These are phyloP conservation scores for Solanum chiquidenum DNA, from an alignment of 257 asterid genomes.

Conservation along the genomic window DNA sequence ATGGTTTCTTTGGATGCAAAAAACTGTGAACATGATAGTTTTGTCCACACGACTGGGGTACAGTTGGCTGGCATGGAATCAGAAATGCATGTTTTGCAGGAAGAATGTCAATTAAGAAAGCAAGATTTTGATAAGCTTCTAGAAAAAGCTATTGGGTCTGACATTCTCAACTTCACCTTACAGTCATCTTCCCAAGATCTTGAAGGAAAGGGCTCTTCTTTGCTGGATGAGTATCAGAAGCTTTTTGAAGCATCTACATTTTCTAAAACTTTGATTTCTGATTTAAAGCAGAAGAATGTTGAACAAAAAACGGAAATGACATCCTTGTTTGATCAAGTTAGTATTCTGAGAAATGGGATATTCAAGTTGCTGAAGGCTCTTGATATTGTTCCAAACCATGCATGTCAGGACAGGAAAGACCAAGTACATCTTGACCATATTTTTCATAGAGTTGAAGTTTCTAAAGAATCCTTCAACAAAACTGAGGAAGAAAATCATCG, in stretches of 20 bases:
- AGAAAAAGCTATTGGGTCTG: conserved; percentile 39
- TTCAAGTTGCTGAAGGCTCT: conserved; percentile 42
- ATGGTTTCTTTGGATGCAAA: conserved; percentile 50
- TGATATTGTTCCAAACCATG: conserved; percentile 28
- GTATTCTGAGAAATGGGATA: conserved; percentile 41
- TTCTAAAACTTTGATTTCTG: conserved; percentile 32
- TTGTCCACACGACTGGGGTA: conserved; percentile 29
- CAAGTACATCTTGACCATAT: conserved; percentile 24
- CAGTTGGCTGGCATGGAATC: conserved; percentile 27
- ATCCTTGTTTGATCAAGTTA: conserved; percentile 44
- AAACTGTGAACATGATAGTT: conserved; percentile 40
- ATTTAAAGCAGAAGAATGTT: conserved; percentile 36
- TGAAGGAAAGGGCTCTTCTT: conserved; percentile 35
- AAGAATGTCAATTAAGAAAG: conserved; percentile 34
- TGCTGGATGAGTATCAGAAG: conserved; percentile 32
- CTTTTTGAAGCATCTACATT: conserved; percentile 35
- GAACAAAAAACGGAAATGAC: conserved; percentile 39
- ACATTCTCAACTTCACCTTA: conserved; percentile 54
- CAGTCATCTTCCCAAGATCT: conserved; percentile 39
- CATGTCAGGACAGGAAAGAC: conserved; percentile 28
- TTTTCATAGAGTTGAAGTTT: conserved; percentile 30
- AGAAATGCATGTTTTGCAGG: conserved; percentile 43
- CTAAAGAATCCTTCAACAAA: conserved; percentile 28
- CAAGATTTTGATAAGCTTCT: conserved; percentile 52
- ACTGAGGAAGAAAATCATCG: conserved; percentile 55